These are phyloP conservation scores for Canavalia ensiformis DNA, from an alignment of 306 rosid species.

Conservation along the genomic window DNA sequence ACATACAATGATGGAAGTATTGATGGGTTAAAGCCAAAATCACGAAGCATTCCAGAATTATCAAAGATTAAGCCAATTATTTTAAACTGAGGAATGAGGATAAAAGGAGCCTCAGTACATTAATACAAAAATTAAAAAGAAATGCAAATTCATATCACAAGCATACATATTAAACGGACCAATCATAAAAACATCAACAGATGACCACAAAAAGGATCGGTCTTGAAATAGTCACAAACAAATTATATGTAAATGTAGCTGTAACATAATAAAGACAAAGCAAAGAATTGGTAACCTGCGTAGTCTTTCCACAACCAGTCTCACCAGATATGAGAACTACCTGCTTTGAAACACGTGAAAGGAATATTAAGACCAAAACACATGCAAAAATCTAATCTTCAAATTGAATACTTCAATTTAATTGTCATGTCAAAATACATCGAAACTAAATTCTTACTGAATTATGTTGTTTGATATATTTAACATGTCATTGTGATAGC, in stretches of 20 bases:
- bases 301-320: constrained; percentile 99
- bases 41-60: constrained; percentile 38
- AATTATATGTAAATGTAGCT: constrained; percentile 46
- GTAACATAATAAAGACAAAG: constrained; percentile 55
- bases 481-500: constrained; percentile 38
- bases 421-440: constrained; percentile 25
- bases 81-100: constrained; percentile 7
- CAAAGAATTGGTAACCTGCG: constrained; percentile 82
- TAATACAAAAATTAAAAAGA: constrained; percentile 12
- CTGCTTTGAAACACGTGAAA: constrained; percentile 62
- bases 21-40: constrained; percentile 45
- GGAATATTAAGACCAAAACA: constrained; percentile 47
- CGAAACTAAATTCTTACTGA: constrained; percentile 26
- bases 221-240: constrained; percentile 43
- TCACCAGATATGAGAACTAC: constrained; percentile 91
- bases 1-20: constrained; percentile 30
- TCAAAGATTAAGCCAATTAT: constrained; percentile 30
- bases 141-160: constrained; percentile 9
- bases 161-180: constrained; percentile 19
- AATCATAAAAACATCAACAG: constrained; percentile 31
- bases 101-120: constrained; percentile 1
- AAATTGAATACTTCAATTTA: not conserved
- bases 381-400: constrained; percentile 43
- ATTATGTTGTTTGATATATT: constrained; percentile 27
- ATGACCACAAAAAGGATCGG: not conserved